These are phyloP conservation scores for Globisporangium solare DNA, from an alignment of 352 stramenopile genomes.

Conservation along the genomic window DNA sequence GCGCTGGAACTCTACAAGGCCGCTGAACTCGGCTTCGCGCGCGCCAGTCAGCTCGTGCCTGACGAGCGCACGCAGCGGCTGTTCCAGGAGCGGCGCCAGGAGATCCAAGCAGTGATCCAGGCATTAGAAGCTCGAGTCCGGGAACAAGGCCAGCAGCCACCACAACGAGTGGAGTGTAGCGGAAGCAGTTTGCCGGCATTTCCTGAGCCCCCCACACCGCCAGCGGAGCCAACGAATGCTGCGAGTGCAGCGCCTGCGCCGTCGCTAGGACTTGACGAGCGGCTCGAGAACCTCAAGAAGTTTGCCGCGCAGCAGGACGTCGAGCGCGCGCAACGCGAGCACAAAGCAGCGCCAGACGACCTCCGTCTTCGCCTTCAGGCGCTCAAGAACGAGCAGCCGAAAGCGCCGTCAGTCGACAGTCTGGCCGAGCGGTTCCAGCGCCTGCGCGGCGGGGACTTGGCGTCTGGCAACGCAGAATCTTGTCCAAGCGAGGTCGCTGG, in stretches of 20 bases:
- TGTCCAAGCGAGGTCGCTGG: neutral
- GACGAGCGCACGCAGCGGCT: conserved; percentile 38
- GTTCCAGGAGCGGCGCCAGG: conserved; percentile 20
- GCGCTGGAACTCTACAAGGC: conserved; percentile 29
- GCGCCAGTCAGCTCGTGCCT: conserved; percentile 24
- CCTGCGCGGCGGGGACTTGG: conserved; percentile 15
- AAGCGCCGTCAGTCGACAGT: conserved; percentile 18
- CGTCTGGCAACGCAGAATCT: conserved; percentile 2
- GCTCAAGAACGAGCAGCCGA: conserved; percentile 35
- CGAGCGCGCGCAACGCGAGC: conserved; percentile 6
- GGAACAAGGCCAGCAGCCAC: neutral
- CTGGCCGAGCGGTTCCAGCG: conserved; percentile 36
- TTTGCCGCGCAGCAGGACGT: conserved; percentile 28
- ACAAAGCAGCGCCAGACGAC: conserved; percentile 14
- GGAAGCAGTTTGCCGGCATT: no score
- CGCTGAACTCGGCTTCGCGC: conserved; percentile 28
- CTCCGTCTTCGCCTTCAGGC: conserved; percentile 40
- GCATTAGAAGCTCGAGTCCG: conserved; percentile 9
- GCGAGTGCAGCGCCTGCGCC: neutral
- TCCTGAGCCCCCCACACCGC: no score
- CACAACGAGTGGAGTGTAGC: no score
- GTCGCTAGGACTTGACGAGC: conserved; percentile 16
- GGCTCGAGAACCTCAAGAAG: conserved; percentile 35
- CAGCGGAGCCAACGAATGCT: no score
- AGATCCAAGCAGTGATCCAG: conserved; percentile 31